These are phyloP conservation scores for Fusarium oxysporum DNA, from an alignment of 2,329 filamentous ascomycete species.

Conservation along the genomic window DNA sequence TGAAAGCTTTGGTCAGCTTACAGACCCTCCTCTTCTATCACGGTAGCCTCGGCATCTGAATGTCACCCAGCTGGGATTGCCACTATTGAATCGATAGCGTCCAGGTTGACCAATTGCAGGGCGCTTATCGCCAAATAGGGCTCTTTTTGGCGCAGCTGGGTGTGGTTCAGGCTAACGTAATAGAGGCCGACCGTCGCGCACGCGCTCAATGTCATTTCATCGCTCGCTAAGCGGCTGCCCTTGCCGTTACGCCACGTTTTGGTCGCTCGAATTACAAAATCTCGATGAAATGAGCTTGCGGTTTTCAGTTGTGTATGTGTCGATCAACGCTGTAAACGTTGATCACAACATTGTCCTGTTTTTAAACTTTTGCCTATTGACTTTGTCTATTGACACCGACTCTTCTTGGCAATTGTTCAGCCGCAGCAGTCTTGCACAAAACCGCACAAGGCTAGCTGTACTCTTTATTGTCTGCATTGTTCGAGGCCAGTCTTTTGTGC, in stretches of 20 bases:
- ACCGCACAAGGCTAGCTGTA: not conserved
- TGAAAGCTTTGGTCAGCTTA: not conserved
- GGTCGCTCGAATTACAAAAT: not conserved
- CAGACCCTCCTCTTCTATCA: not conserved
- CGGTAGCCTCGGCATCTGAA: conserved; percentile 3
- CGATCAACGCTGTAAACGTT: not conserved
- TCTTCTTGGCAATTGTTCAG: not conserved
- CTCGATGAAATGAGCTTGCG: not conserved
- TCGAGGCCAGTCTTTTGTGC: not conserved
- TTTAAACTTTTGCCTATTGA: not conserved
- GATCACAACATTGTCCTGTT: not conserved
- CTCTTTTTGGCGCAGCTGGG: not conserved
- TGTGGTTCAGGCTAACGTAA: not conserved
- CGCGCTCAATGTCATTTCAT: not conserved
- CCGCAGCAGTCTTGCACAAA: not conserved
- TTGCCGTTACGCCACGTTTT: not conserved
- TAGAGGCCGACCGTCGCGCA: not conserved
- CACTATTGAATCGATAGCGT: not conserved
- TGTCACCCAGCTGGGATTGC: not conserved
- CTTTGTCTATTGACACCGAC: not conserved
- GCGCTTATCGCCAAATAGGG: not conserved
- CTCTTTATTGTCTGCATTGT: not conserved
- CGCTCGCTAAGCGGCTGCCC: no score
- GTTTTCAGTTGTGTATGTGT: not conserved
- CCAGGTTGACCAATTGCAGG: not conserved